These are phyloP conservation scores for Kalmanozyma brasiliensis DNA, from an alignment of 1,284 basidiomycete species.

Conservation along the genomic window DNA sequence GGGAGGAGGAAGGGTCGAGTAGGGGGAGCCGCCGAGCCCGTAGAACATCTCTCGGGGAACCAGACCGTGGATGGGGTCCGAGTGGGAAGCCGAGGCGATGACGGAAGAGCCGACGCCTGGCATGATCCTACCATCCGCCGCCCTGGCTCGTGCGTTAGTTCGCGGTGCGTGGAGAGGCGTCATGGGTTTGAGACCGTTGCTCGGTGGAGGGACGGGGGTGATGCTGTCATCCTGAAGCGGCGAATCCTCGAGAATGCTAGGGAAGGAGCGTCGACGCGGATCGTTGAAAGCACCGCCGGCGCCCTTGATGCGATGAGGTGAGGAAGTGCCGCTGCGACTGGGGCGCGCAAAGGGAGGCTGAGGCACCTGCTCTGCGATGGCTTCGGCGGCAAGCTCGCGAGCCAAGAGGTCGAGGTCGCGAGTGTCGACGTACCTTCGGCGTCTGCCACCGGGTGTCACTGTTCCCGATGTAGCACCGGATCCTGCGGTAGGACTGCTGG, in stretches of 20 bases:
- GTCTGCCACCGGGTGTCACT: constrained; percentile 30
- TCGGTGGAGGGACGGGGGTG: constrained; percentile 1
- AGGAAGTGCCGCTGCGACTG: constrained; percentile 44
- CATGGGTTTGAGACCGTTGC: constrained; percentile 33
- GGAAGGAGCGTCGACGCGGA: constrained; percentile 45
- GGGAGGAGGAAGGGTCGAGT: constrained; percentile 36
- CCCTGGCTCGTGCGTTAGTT: constrained; percentile 5
- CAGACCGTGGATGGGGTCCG: constrained; percentile 26
- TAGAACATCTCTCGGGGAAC: constrained; percentile 53
- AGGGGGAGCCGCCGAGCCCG: constrained; percentile 56
- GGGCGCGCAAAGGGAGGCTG: constrained; percentile 41
- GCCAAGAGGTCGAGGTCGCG: constrained; percentile 56
- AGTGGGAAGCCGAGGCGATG: neutral
- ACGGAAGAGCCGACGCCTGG: neutral
- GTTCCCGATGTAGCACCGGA: constrained; percentile 23
- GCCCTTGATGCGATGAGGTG: constrained; percentile 36
- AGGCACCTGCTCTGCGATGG: constrained; percentile 40
- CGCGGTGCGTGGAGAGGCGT: constrained; percentile 19
- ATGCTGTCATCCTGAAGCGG: constrained; percentile 35
- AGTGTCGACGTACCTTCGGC: constrained; percentile 53
- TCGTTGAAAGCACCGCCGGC: constrained; percentile 24
- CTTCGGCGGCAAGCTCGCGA: constrained; percentile 57
- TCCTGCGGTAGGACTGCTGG: constrained; percentile 14
- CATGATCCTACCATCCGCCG: neutral
- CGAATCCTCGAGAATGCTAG: constrained; percentile 43